Percentiles rank a stretch among this genome's conserved stretches.
Conservation (phyloP, 2,329 filamentous ascomycete species). For the Exophiala phaeomuriformis region DNA sequence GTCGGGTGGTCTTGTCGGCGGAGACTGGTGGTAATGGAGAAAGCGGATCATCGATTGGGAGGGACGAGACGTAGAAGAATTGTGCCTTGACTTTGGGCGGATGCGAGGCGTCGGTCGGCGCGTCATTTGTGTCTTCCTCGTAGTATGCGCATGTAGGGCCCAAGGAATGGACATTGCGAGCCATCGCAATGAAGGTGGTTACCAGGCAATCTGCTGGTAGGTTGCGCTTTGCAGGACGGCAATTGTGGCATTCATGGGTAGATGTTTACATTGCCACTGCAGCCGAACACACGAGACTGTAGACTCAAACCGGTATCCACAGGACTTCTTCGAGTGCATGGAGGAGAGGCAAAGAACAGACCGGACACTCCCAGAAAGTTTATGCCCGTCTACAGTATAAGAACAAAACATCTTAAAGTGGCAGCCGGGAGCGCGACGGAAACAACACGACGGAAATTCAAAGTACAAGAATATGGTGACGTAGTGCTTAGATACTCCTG, state of each 20-base stretch:
- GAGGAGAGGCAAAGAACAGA: neutral
- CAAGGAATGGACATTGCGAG: slow-evolving; percentile 50
- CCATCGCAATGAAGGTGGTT: slow-evolving; percentile 29
- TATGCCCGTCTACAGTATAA: slow-evolving; percentile 3
- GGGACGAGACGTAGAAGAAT: slow-evolving; percentile 77
- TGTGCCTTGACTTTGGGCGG: slow-evolving; percentile 57
- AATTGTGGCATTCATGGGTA: neutral
- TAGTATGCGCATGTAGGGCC: slow-evolving; percentile 50
- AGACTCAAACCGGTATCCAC: no score
- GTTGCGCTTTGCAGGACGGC: neutral
- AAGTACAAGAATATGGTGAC: slow-evolving; percentile 8
- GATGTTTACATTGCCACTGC: neutral
- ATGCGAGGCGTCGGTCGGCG: slow-evolving; percentile 33
- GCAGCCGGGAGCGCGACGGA: slow-evolving; percentile 7
- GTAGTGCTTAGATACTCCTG: neutral
- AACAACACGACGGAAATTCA: neutral
- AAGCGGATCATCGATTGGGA: slow-evolving; percentile 84
- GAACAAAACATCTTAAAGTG: slow-evolving; percentile 6
- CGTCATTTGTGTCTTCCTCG: slow-evolving; percentile 27
- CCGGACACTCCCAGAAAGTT: slow-evolving; percentile 3
- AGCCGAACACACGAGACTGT: no score
- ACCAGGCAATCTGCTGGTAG: neutral
- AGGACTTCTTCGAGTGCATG: no score
- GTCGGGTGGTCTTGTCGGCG: slow-evolving; percentile 45
- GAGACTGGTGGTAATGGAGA: slow-evolving; percentile 54